phyloP scores from a whole-genome alignment of 352 stramenopile species.

The Pythium aristosporum region DNA sequence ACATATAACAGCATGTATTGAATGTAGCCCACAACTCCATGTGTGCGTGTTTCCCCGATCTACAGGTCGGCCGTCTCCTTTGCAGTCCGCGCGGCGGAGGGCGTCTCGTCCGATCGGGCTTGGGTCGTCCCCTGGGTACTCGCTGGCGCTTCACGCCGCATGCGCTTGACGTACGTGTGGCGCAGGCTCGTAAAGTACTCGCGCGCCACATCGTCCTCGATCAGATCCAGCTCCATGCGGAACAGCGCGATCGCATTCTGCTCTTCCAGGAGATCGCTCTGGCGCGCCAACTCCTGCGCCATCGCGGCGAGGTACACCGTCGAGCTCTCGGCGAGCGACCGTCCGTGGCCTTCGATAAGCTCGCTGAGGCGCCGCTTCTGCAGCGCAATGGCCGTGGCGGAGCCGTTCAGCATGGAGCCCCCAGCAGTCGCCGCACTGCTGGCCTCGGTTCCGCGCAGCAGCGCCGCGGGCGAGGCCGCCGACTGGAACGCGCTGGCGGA shows the following conservation, averaged over 20 bases:
- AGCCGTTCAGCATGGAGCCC: conserved; percentile 4
- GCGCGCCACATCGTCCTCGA: conserved; percentile 42
- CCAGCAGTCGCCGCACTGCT: not conserved
- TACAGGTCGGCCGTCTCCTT: not conserved
- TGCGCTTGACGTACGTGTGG: conserved; percentile 55
- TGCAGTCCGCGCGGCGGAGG: too few species aligned
- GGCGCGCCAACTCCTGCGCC: conserved; percentile 51
- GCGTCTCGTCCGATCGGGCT: not conserved
- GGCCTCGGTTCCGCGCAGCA: conserved; percentile 1
- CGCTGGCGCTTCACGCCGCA: conserved; percentile 13
- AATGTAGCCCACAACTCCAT: too few species aligned
- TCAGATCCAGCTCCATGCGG: conserved; percentile 44
- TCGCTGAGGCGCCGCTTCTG: conserved; percentile 26
- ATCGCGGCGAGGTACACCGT: conserved; percentile 35
- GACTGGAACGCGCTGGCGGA: conserved; percentile 17
- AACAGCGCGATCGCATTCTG: conserved; percentile 74
- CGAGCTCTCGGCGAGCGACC: conserved; percentile 25
- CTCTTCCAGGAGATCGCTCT: conserved; percentile 71
- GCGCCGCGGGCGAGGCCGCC: not conserved
- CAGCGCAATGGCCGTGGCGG: conserved; percentile 12
- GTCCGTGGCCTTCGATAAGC: conserved; percentile 23
- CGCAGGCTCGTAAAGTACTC: conserved; percentile 54
- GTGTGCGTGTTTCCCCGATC: not conserved
- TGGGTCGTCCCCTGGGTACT: not conserved
- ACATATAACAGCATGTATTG: too few species aligned